phyloP scores from a whole-genome alignment of 441 rosid species.

The Hura crepitans region DNA sequence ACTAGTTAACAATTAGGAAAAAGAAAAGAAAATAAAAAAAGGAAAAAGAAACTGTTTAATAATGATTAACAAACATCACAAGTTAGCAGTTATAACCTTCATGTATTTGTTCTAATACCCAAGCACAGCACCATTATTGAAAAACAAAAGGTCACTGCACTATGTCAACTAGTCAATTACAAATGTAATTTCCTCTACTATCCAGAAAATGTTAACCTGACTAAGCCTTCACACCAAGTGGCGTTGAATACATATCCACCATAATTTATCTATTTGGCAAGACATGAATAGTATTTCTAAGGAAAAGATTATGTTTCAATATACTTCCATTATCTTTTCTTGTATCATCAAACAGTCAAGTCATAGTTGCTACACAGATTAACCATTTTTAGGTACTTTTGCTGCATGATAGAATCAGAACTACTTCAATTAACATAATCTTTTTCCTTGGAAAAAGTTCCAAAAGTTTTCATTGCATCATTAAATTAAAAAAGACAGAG shows the following conservation, averaged over 20 bases:
- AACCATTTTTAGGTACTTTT: background rate
- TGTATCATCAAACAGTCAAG: background rate
- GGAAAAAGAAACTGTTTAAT: background rate
- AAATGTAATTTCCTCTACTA: background rate
- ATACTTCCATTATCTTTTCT: background rate
- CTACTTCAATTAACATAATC: background rate
- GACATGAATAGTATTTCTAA: background rate
- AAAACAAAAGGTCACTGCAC: background rate
- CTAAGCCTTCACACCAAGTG: background rate
- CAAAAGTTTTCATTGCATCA: too few species aligned
- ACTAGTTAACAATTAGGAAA: background rate
- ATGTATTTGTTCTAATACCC: slow-evolving; percentile 5
- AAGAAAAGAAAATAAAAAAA: background rate
- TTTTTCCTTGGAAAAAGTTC: background rate
- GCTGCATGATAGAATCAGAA: background rate
- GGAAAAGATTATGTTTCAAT: background rate
- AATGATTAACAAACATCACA: background rate
- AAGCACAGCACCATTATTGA: background rate
- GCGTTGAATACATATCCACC: background rate
- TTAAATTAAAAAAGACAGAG: too few species aligned
- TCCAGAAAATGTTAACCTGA: background rate
- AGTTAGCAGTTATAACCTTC: background rate
- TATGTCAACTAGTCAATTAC: background rate
- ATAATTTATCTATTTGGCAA: background rate
- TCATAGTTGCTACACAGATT: background rate